These are phyloP conservation scores for Arthrinium puccinioides DNA, from an alignment of 2,329 filamentous ascomycete species.

Conservation along the genomic window DNA sequence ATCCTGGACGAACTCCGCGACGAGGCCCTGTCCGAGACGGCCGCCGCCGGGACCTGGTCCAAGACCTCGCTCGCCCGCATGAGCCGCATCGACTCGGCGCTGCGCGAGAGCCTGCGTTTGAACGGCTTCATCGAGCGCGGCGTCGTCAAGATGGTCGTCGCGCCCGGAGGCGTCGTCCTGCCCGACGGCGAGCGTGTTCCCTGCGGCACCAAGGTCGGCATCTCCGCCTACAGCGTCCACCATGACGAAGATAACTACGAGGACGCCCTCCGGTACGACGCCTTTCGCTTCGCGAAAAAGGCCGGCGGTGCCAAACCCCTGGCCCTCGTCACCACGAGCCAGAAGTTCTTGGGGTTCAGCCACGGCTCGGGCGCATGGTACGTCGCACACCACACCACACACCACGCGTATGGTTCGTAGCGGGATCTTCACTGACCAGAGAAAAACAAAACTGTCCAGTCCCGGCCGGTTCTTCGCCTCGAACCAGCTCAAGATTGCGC, in stretches of 20 bases:
- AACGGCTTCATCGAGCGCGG: conserved; percentile 29
- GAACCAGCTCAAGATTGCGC: conserved; percentile 28
- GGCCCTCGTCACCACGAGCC: conserved; percentile 21
- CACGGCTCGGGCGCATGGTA: conserved; percentile 29
- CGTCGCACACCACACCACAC: conserved; percentile 4
- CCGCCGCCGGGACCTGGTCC: conserved; percentile 17
- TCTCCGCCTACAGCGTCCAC: conserved; percentile 25
- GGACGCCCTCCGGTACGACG: conserved; percentile 24
- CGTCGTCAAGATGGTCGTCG: conserved; percentile 27
- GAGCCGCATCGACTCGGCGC: conserved; percentile 30
- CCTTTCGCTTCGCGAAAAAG: conserved; percentile 27
- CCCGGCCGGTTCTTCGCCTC: conserved; percentile 31
- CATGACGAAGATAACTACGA: conserved; percentile 24
- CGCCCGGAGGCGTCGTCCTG: conserved; percentile 22
- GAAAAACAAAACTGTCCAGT: conserved; percentile 13
- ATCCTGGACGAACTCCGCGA: conserved; percentile 22
- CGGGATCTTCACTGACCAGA: no score
- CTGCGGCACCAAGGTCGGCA: conserved; percentile 25
- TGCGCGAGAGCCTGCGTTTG: conserved; percentile 34
- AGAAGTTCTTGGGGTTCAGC: conserved; percentile 27
- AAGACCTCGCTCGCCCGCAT: conserved; percentile 28
- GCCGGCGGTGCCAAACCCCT: conserved; percentile 9
- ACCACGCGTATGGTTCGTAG: background rate
- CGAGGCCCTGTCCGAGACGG: conserved; percentile 21
- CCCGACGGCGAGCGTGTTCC: conserved; percentile 26